Conservation (phyloP, 805 yeast genomes). For the Cyberlindnera suaveolens region DNA sequence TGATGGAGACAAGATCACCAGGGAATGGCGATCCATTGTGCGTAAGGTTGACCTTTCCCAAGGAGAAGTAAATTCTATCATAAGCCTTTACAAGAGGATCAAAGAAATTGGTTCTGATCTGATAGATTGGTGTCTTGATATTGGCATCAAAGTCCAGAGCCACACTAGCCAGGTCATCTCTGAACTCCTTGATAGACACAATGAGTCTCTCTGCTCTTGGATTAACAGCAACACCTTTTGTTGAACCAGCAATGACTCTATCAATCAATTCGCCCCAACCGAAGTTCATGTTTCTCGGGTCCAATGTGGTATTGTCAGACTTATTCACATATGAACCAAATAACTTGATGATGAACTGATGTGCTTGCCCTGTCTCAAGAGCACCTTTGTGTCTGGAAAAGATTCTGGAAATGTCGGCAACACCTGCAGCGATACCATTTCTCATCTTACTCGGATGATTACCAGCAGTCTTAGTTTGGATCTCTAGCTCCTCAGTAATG, state of each 20-base stretch:
- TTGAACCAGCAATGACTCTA: constrained; percentile 69
- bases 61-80: constrained; percentile 53
- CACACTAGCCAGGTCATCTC: constrained; percentile 33
- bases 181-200: constrained; percentile 69
- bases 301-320: constrained; percentile 27
- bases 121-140: constrained; percentile 48
- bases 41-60: constrained; percentile 42
- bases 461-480: constrained; percentile 25
- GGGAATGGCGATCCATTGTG: constrained; percentile 24
- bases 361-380: constrained; percentile 54
- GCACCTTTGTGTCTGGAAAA: constrained; percentile 62
- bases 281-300: constrained; percentile 39
- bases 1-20: constrained; percentile 30
- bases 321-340: constrained; percentile 59
- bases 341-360: constrained; percentile 63
- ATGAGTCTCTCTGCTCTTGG: constrained; percentile 72
- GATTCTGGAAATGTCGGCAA: constrained; percentile 73
- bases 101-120: constrained; percentile 57
- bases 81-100: constrained; percentile 55
- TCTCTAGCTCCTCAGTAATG: constrained; percentile 60
- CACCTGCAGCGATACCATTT: constrained; percentile 86
- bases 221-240: constrained; percentile 70
- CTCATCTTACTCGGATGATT: constrained; percentile 38
- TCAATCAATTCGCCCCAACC: constrained; percentile 91
- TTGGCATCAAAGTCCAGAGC: constrained; percentile 29